Base-by-base conservation (phyloP, 2,329 filamentous ascomycete genomes). In the Nothophoma quercina region DNA sequence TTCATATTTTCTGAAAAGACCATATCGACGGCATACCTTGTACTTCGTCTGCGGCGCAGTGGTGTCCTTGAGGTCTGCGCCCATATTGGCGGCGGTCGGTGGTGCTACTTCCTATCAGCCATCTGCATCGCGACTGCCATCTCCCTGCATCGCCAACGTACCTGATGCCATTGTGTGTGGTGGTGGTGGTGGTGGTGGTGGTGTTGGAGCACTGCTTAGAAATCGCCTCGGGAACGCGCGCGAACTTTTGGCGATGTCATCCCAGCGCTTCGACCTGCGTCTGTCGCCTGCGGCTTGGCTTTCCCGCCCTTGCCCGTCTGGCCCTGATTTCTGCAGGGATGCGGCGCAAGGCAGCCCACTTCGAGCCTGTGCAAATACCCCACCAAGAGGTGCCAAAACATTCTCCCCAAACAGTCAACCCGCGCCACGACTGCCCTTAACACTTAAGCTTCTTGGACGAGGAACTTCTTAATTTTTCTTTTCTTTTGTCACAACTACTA, bases 31-130 rank as follows among this genome's bases (percentile, higher is more conserved):
- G 26, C 56, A 45, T 68, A 78, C 77, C 73, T 79, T 79, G 22
- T 74, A 70, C 65, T 79, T 80, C n/a, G 73, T 71, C 30, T 62
- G 60, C 43, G 72, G 68, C 48, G 74, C 74, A 56, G 64, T 64
- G 21, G 70, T 66, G 38, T 66, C 56, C 65, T 81, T 80, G 59
- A 79, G 67, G 54, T 79, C 74, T 51, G 73, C 69, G 65, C 75
- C 76, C 62, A 79, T 71, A 63, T 81, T 80, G 69, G 74, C 77
- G 36, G 69, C 65, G 49, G 67, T 64, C 18, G 68, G 65, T 42
- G 63, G 62, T 59, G 68, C 68, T 72, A 33, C 41, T 32, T 32
- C 40, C 9, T 5, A 29, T 55, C 30, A 49, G 40, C 15, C 29
- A 30, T 40, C 18, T 21, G 10, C 7, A 22, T 46, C 36, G 40